phyloP scores from a whole-genome alignment of 768 basidiomycete species.

The Suillus plorans region DNA sequence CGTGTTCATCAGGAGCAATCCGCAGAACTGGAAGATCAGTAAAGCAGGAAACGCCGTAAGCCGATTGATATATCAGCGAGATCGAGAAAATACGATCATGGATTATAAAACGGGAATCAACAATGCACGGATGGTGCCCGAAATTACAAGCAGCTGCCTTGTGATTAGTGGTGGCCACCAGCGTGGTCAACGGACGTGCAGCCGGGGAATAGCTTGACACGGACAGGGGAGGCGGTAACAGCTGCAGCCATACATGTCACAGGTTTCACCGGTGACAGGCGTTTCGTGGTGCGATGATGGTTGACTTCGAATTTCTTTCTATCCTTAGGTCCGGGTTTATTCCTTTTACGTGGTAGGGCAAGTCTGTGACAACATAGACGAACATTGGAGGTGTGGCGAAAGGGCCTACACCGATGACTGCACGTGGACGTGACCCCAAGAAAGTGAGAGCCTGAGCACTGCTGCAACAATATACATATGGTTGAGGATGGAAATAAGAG shows the following conservation, averaged over 20 bases:
- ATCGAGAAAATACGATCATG: neutral
- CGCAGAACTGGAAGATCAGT: neutral
- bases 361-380: neutral
- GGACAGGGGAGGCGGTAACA: neutral
- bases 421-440: too few species aligned
- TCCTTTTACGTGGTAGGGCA: neutral
- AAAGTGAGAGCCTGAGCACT: too few species aligned
- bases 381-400: neutral
- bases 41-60: neutral
- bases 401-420: too few species aligned
- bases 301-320: neutral
- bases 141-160: neutral
- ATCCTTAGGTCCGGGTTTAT: neutral
- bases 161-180: neutral
- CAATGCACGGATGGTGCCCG: neutral
- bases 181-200: neutral
- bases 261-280: neutral
- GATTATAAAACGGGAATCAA: neutral
- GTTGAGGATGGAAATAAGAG: constrained; percentile 9
- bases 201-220: neutral
- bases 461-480: too few species aligned
- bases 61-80: neutral
- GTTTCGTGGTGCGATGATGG: neutral
- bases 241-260: neutral
- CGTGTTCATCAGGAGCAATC: neutral